A percentile compares a stretch with the other conserved stretches of the same genome.
Evolutionary conservation across 768 basidiomycete genomes (phyloP).

Genomic region (Russula earlei): DNA sequence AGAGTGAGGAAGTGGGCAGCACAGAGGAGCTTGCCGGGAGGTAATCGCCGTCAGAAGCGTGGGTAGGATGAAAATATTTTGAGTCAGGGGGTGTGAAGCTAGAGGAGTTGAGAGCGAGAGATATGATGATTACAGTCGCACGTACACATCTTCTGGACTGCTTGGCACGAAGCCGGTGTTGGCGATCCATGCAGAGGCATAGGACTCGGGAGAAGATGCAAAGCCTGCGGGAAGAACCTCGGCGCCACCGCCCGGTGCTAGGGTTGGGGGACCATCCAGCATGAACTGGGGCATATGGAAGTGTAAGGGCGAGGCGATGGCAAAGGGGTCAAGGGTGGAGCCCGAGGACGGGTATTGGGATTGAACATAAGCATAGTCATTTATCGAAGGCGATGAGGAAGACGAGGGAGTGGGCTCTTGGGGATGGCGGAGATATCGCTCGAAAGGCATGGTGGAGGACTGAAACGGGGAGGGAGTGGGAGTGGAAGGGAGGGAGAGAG

Average conservation of each 20-base stretch:
- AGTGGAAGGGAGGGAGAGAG: background rate
- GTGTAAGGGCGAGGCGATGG: conserved; percentile 16
- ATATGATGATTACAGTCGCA: background rate
- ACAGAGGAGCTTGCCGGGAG: background rate
- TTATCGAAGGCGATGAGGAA: conserved; percentile 4
- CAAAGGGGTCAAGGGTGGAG: conserved; percentile 1
- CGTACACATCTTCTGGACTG: conserved; percentile 11
- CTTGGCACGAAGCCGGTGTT: conserved; percentile 11
- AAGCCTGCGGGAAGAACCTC: conserved; percentile 46
- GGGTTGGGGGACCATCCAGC: conserved; percentile 43
- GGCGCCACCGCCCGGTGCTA: conserved; percentile 65
- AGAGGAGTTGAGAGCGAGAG: conserved; percentile 1
- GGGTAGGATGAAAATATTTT: conserved; percentile 3
- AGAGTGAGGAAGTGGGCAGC: conserved; percentile 2
- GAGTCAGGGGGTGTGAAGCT: background rate
- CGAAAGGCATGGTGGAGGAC: conserved; percentile 18
- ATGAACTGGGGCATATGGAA: conserved; percentile 64
- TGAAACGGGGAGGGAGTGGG: background rate
- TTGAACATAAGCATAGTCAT: conserved; percentile 9
- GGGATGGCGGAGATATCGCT: conserved; percentile 13
- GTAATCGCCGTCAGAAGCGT: conserved; percentile 1
- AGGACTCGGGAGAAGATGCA: conserved; percentile 6
- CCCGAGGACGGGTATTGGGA: conserved; percentile 3
- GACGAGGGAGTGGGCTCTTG: conserved; percentile 4
- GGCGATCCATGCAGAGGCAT: conserved; percentile 18